Evolutionary conservation across 2,329 filamentous ascomycete genomes (phyloP).

Genomic region (Verticillium dahliae): DNA sequence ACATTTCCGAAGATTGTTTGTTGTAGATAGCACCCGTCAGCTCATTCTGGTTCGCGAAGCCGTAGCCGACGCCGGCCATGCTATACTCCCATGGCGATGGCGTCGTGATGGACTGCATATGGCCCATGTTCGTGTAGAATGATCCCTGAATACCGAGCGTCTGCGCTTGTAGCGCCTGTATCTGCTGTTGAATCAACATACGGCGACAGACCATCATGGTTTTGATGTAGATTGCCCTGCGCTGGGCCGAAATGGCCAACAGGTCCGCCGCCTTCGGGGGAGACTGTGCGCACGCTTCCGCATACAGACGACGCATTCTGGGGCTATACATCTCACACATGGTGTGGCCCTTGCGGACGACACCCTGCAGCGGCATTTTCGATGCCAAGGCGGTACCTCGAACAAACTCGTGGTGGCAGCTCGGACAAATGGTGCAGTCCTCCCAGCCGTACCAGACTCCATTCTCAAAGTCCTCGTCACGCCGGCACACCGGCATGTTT

Average conservation of each 20-base stretch:
- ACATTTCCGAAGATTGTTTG: conserved; percentile 18
- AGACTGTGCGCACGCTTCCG: conserved; percentile 17
- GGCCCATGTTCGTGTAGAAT: conserved; percentile 17
- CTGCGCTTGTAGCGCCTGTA: conserved; percentile 17
- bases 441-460: conserved; percentile 28
- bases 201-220: conserved; percentile 20
- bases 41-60: conserved; percentile 20
- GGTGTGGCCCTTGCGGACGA: conserved; percentile 8
- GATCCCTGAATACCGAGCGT: conserved; percentile 18
- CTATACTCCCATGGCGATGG: not conserved
- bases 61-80: conserved; percentile 20
- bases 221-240: conserved; percentile 22
- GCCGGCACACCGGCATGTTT: conserved; percentile 18
- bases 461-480: conserved; percentile 15
- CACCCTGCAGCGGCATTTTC: conserved; percentile 20
- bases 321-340: conserved; percentile 31
- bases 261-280: conserved; percentile 16
- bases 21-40: conserved; percentile 22
- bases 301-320: conserved; percentile 27
- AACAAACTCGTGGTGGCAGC: conserved; percentile 27
- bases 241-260: conserved; percentile 16
- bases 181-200: conserved; percentile 18
- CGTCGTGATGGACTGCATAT: conserved; percentile 7
- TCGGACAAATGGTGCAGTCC: conserved; percentile 25
- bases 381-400: conserved; percentile 18